These are phyloP conservation scores for Catharanthus roseus DNA, from an alignment of 257 asterid genomes.

Conservation along the genomic window DNA sequence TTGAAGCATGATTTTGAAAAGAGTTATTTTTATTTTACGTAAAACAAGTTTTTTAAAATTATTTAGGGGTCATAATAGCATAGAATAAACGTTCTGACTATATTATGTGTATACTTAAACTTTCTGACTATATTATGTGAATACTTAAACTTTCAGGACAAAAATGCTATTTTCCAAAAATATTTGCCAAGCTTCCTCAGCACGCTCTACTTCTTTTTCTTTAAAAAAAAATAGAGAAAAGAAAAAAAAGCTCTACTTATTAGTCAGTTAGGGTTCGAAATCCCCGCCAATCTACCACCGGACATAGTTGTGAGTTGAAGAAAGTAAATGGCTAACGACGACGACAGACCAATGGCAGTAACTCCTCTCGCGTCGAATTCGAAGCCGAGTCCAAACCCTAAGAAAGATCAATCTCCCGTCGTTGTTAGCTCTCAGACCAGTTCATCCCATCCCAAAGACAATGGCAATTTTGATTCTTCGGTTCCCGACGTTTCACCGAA, in stretches of 20 bases:
- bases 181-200: conserved; percentile 4
- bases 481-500: conserved; percentile 26
- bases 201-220: conserved; percentile 8
- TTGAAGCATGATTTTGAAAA: no score
- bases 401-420: conserved; percentile 17
- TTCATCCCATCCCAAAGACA: conserved; percentile 27
- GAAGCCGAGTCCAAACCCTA: conserved; percentile 22
- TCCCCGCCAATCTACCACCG: conserved; percentile 13
- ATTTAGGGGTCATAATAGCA: no score
- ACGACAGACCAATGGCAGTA: conserved; percentile 19
- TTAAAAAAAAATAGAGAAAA: no score
- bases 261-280: conserved; percentile 4
- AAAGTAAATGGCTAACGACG: conserved; percentile 41
- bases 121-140: no score
- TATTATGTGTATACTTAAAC: no score
- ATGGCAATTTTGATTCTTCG: conserved; percentile 21
- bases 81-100: no score
- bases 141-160: no score
- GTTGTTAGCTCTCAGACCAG: conserved; percentile 21
- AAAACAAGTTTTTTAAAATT: no score
- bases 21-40: no score
- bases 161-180: neutral
- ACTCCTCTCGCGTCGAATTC: conserved; percentile 16
- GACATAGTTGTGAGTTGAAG: neutral
- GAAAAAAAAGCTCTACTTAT: neutral